These are phyloP conservation scores for Seiridium cupressi DNA, from an alignment of 2,329 filamentous ascomycete genomes.

Conservation along the genomic window DNA sequence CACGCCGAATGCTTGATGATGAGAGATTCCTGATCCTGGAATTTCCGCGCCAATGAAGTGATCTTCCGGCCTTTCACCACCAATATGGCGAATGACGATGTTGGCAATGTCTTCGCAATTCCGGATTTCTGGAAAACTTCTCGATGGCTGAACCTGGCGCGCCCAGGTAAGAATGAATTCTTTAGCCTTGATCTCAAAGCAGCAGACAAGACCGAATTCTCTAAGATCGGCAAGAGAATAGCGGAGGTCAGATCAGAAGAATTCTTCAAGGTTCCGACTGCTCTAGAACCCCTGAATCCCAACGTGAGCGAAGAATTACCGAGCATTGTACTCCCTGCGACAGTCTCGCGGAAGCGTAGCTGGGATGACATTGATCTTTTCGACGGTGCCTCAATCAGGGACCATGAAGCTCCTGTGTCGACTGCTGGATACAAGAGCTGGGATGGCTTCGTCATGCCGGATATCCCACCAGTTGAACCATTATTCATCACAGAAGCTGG, in stretches of 20 bases:
- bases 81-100: slow-evolving; percentile 40
- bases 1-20: too few species aligned
- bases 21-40: too few species aligned
- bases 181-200: slow-evolving; percentile 40
- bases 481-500: slow-evolving; percentile 69
- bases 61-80: not conserved
- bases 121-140: slow-evolving; percentile 60
- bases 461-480: slow-evolving; percentile 38
- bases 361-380: slow-evolving; percentile 23
- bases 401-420: slow-evolving; percentile 28
- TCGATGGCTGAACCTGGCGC: slow-evolving; percentile 39
- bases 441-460: slow-evolving; percentile 59
- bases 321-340: slow-evolving; percentile 1
- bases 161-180: slow-evolving; percentile 31
- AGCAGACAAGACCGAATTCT: slow-evolving; percentile 14
- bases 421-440: slow-evolving; percentile 59
- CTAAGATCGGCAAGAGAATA: slow-evolving; percentile 10
- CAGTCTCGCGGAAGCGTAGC: slow-evolving; percentile 21
- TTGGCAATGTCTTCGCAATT: slow-evolving; percentile 60
- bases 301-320: slow-evolving; percentile 9
- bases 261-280: slow-evolving; percentile 43
- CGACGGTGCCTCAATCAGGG: slow-evolving; percentile 47
- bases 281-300: slow-evolving; percentile 16
- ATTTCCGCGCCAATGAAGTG: not conserved
- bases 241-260: slow-evolving; percentile 20